phyloP scores from a whole-genome alignment of 192 early-diverging fungal species.

The Phlyctochytrium arcticum region DNA sequence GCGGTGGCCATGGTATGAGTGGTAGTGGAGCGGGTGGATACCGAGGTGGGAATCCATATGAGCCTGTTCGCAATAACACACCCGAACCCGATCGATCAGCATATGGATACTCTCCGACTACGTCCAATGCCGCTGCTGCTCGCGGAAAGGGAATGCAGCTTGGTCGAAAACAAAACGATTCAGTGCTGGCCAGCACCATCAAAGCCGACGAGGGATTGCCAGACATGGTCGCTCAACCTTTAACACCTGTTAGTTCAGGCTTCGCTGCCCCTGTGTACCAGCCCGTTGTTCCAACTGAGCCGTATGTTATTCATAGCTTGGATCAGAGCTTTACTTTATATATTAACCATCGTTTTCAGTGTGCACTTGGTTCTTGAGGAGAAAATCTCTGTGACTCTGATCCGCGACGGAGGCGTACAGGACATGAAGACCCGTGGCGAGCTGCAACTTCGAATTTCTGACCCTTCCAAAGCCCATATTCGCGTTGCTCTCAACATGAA shows the following conservation, averaged over 20 bases:
- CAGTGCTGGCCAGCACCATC: conserved; percentile 76
- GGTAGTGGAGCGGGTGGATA: conserved; percentile 39
- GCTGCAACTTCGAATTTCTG: conserved; percentile 73
- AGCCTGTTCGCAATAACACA: conserved; percentile 8
- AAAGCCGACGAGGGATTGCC: conserved; percentile 75
- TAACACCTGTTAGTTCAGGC: neutral
- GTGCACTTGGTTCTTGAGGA: conserved; percentile 88
- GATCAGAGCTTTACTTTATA: neutral
- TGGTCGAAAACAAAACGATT: conserved; percentile 82
- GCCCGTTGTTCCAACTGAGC: conserved; percentile 22
- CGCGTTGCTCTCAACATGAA: conserved; percentile 57
- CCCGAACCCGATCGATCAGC: conserved; percentile 18
- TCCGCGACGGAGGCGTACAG: conserved; percentile 88
- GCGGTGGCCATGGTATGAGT: conserved; percentile 36
- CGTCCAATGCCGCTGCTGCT: conserved; percentile 9
- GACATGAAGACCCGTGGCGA: conserved; percentile 93
- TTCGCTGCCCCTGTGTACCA: conserved; percentile 24
- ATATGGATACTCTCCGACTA: conserved; percentile 1
- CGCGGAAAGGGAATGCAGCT: conserved; percentile 85
- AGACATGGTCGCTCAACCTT: conserved; percentile 29
- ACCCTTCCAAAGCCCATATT: conserved; percentile 58
- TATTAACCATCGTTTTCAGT: conserved; percentile 29
- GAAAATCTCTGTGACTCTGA: conserved; percentile 75
- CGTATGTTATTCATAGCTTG: conserved; percentile 18
- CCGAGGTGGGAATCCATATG: conserved; percentile 33